These are phyloP conservation scores for Neospermospora avenae DNA, from an alignment of 2,329 filamentous ascomycete genomes.

Conservation along the genomic window DNA sequence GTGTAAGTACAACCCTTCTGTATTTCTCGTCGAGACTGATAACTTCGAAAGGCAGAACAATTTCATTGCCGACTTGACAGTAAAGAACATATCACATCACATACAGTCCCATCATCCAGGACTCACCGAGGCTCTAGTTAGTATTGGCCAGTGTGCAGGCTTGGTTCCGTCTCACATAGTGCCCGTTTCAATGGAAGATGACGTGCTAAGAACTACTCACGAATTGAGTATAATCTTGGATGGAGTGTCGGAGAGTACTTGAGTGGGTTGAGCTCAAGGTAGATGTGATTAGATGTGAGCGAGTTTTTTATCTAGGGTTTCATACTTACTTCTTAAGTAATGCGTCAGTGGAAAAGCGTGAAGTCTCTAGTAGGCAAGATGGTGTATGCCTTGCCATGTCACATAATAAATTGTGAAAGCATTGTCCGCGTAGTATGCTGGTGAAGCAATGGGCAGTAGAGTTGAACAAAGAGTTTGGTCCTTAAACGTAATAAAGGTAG, in stretches of 20 bases:
- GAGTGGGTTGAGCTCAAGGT: conserved; percentile 1
- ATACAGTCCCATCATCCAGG: background rate
- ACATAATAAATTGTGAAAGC: too few species aligned
- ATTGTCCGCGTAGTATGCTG: too few species aligned
- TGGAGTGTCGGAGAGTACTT: background rate
- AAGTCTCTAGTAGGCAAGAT: too few species aligned
- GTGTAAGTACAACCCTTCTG: background rate
- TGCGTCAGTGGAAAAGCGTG: background rate
- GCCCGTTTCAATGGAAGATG: conserved; percentile 1
- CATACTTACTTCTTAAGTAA: background rate
- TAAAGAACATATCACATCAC: background rate
- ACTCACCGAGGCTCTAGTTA: conserved; percentile 1
- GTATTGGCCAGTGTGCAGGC: background rate
- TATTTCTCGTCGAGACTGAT: background rate
- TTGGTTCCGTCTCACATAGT: background rate
- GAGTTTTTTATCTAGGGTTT: conserved; percentile 1
- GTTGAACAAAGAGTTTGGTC: too few species aligned
- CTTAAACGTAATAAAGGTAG: too few species aligned
- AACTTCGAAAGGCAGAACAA: background rate
- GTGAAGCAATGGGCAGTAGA: too few species aligned
- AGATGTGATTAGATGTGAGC: background rate
- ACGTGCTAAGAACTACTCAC: conserved; percentile 3
- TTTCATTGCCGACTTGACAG: background rate
- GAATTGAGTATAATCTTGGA: background rate
- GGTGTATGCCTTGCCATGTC: too few species aligned